Evolutionary conservation across 2,329 filamentous ascomycete genomes (phyloP).

Genomic region (Lizonia empirigonia): DNA sequence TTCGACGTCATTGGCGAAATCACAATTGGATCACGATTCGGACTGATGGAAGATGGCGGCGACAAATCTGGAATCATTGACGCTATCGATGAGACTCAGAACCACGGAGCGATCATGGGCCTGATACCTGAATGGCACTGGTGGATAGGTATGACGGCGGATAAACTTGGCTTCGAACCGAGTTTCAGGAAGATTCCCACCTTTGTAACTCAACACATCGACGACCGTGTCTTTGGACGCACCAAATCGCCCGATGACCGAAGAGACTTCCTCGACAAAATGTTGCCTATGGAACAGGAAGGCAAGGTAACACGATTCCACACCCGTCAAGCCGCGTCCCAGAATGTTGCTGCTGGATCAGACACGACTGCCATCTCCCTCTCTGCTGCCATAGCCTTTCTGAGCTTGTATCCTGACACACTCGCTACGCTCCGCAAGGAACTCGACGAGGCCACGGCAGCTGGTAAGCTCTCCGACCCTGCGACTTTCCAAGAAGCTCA

Average conservation of each 20-base stretch:
- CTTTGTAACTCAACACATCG: conserved; percentile 3
- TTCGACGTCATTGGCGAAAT: conserved; percentile 61
- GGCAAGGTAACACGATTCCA: conserved; percentile 15
- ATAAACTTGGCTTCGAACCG: not conserved
- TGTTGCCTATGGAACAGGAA: conserved; percentile 17
- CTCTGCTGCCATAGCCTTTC: conserved; percentile 52
- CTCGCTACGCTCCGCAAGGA: conserved; percentile 28
- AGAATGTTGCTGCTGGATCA: conserved; percentile 49
- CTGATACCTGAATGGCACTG: conserved; percentile 13
- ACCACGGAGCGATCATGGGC: not conserved
- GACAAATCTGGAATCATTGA: conserved; percentile 14
- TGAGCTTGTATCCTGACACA: conserved; percentile 46
- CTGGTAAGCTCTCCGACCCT: conserved; percentile 21
- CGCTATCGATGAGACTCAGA: not conserved
- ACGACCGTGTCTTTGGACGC: conserved; percentile 10
- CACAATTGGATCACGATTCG: conserved; percentile 45
- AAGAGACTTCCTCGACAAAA: conserved; percentile 19
- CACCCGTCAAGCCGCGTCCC: not conserved
- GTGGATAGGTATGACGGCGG: not conserved
- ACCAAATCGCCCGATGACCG: conserved; percentile 12
- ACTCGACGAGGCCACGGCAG: conserved; percentile 19
- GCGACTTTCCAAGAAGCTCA: conserved; percentile 33
- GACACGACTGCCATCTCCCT: conserved; percentile 59
- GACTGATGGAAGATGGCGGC: conserved; percentile 21
- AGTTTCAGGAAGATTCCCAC: not conserved